These are phyloP conservation scores for Debaryomyces hansenii DNA, from an alignment of 805 yeast genomes.

Conservation along the genomic window DNA sequence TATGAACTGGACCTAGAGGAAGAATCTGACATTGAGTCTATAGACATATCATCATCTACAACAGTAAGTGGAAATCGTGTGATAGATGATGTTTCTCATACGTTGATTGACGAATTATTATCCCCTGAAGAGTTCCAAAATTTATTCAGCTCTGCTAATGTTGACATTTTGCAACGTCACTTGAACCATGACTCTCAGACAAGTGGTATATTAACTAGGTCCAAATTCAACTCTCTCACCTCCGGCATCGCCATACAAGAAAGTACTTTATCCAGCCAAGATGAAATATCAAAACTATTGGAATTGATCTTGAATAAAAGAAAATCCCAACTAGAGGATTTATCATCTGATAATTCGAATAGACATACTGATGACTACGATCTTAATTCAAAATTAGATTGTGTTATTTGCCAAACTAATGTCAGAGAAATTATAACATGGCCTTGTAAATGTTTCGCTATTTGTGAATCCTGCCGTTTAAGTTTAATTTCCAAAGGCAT, in stretches of 20 bases:
- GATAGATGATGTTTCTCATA: neutral
- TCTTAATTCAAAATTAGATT: constrained; percentile 40
- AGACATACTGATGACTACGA: constrained; percentile 21
- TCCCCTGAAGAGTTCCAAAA: constrained; percentile 26
- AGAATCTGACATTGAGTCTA: constrained; percentile 14
- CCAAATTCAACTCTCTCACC: constrained; percentile 18
- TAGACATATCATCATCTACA: neutral
- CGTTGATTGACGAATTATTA: constrained; percentile 21
- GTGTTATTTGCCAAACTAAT: constrained; percentile 81
- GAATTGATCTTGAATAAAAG: constrained; percentile 11
- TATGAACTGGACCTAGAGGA: constrained; percentile 20
- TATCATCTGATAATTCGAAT: neutral
- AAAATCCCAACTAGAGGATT: neutral
- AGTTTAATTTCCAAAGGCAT: constrained; percentile 71
- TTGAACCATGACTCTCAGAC: constrained; percentile 14
- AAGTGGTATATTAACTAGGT: constrained; percentile 32
- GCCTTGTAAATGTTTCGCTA: constrained; percentile 91
- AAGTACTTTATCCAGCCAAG: neutral
- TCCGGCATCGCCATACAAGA: neutral
- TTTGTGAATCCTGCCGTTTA: constrained; percentile 81
- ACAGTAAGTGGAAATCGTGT: neutral
- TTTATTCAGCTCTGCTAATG: constrained; percentile 15
- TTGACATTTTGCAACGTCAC: constrained; percentile 28
- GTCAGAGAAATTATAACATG: constrained; percentile 78
- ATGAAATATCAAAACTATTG: constrained; percentile 10